Evolutionary conservation across 768 basidiomycete genomes (phyloP).

Genomic region (Podaxis rugospora): DNA sequence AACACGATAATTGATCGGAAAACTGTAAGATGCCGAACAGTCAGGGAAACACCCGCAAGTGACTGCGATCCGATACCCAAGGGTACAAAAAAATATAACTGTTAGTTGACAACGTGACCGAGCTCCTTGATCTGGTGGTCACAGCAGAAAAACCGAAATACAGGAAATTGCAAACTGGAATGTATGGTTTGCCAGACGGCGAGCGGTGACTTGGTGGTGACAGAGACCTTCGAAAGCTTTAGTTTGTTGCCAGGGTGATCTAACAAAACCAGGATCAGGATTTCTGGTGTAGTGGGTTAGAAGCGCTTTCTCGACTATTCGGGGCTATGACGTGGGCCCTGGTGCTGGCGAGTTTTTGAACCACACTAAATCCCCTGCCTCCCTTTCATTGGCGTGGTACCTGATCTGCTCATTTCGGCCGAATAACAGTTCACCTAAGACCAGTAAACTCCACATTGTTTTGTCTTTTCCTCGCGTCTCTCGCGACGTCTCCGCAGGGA

Average conservation of each 20-base stretch:
- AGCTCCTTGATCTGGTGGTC: not conserved
- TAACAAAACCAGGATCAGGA: not conserved
- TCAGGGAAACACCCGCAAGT: not conserved
- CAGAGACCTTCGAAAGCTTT: no score
- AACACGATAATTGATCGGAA: not conserved
- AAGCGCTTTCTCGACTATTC: not conserved
- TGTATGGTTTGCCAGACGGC: not conserved
- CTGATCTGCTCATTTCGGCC: slow-evolving; percentile 9
- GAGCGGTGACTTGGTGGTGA: no score
- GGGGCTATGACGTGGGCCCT: no score
- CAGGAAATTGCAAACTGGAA: not conserved
- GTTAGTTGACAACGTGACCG: not conserved
- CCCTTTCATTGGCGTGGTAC: not conserved
- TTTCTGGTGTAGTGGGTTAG: not conserved
- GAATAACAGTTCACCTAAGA: not conserved
- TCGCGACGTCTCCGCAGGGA: not conserved
- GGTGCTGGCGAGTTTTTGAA: no score
- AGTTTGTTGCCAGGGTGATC: not conserved
- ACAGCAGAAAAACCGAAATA: not conserved
- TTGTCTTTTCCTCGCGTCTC: not conserved
- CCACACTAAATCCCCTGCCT: no score
- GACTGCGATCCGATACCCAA: slow-evolving; percentile 5
- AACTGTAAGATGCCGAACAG: not conserved
- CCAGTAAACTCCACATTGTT: not conserved
- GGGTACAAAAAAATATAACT: not conserved